Base-by-base conservation (phyloP, 164 flowering plant species). In the Nymphaea colorata region DNA sequence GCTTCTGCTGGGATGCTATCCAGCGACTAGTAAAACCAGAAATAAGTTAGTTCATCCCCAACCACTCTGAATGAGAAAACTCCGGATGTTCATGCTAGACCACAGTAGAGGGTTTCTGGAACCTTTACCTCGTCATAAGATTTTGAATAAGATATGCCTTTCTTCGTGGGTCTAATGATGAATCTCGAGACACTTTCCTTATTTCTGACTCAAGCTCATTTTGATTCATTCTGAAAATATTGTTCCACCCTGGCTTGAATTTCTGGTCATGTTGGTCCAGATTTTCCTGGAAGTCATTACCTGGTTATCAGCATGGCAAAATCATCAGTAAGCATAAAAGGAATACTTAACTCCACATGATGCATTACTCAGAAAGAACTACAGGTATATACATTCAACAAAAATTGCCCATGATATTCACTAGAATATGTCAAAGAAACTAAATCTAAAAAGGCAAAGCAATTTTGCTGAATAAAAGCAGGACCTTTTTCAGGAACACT, bases 201-300 rank as follows among this genome's bases (percentile, higher is more conserved):
- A 91, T 87, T 77, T 91, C 98, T 62, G 94, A 81, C 73, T 91
- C 97, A 60, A 93, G 96, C 74, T 91, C 98, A 81, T 79, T 93
- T 74, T 89, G 94, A 76, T 93, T 91, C 96, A 89, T 91, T 68
- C 94, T 77, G 69, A 91, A 89, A 42, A 93, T 91, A 77, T 91
- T 96, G 73, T 89, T 89, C 97, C 98, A 93, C 3, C 98, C 98
- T 71, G 97, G 97, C 83, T 91, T 91, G 78, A 93, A 91, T 70
- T 82, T 85, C 62, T 77, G 78, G 76, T 87, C 90, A 73, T 73
- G 76, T 44, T 74, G 82, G 67, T 89, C 94, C 71, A 81, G 45
- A 65, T 82, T 77, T 72, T 85, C 97, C 62, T 76, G 83, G 41
- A 71, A 25, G 73, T 80, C 83, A 51, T 77, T 53, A 61, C 85